A percentile compares a stretch with the other conserved stretches of the same genome.
Evolutionary conservation across 148 eudicot species (phyloP).

Genomic region (Linanthus parryae): DNA sequence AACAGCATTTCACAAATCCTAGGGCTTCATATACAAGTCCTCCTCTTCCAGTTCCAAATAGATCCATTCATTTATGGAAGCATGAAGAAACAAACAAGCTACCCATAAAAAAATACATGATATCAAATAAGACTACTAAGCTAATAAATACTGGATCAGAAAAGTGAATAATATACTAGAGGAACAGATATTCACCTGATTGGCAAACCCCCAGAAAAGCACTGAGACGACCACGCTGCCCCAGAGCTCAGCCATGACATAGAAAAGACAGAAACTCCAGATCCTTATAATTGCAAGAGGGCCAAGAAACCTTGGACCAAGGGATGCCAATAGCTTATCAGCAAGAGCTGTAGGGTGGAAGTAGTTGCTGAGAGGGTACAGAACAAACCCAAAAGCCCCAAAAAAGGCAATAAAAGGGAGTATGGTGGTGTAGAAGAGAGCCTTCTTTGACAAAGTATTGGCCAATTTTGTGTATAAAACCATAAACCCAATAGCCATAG

Average conservation of each 20-base stretch:
- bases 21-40: too few species aligned
- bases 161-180: neutral
- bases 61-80: too few species aligned
- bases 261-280: slow-evolving; percentile 99
- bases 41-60: too few species aligned
- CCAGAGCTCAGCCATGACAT: slow-evolving; percentile 99
- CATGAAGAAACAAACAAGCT: too few species aligned
- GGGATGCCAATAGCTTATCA: slow-evolving; percentile 64
- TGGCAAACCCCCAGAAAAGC: slow-evolving; percentile 99
- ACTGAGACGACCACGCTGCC: slow-evolving; percentile 98
- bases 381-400: slow-evolving; percentile 94
- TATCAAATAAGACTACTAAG: neutral
- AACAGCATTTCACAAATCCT: too few species aligned
- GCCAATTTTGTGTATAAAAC: slow-evolving; percentile 73
- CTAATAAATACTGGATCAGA: neutral
- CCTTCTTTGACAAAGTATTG: slow-evolving; percentile 76
- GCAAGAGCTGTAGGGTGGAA: slow-evolving; percentile 87
- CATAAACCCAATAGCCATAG: slow-evolving; percentile 99
- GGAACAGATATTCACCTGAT: slow-evolving; percentile 60
- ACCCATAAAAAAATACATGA: neutral
- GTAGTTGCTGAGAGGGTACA: slow-evolving; percentile 83
- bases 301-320: slow-evolving; percentile 91
- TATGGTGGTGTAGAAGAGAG: slow-evolving; percentile 74
- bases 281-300: slow-evolving; percentile 98
- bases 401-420: slow-evolving; percentile 91